Evolutionary conservation across 129 eudicot genomes (phyloP).

Genomic region (Saposhnikovia divaricata): DNA sequence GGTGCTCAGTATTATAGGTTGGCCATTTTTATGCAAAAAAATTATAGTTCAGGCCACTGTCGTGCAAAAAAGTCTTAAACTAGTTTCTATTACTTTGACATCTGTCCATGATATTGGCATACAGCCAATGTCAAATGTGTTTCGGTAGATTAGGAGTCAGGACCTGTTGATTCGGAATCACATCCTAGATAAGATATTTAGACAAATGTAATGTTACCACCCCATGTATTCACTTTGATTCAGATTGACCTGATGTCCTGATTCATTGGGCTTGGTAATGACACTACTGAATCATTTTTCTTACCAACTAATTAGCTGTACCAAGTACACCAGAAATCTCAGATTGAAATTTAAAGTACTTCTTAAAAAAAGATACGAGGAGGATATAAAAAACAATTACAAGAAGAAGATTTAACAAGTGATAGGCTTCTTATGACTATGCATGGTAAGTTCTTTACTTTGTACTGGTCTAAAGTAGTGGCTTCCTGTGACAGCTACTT

Average conservation of each 20-base stretch:
- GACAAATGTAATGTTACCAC: too few relatives aligned
- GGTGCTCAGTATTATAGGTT: too few relatives aligned
- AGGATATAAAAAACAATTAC: not conserved
- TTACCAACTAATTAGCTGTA: not conserved
- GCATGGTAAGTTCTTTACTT: not conserved
- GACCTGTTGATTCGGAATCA: not conserved
- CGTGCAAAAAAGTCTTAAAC: too few relatives aligned
- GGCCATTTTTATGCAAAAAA: too few relatives aligned
- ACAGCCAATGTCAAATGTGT: not conserved
- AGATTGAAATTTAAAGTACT: not conserved
- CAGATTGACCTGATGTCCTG: not conserved
- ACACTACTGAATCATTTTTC: not conserved
- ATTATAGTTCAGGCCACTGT: too few relatives aligned
- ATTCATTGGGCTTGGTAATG: not conserved
- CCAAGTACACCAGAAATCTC: not conserved
- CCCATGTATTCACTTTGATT: not conserved
- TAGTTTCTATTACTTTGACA: not conserved
- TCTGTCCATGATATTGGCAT: not conserved
- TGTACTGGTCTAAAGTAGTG: slow-evolving; percentile 11
- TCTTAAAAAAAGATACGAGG: not conserved
- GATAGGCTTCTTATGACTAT: not conserved
- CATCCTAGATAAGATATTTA: not conserved
- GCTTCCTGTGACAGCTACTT: slow-evolving; percentile 43
- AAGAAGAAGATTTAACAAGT: not conserved
- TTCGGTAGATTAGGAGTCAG: not conserved